A percentile compares a stretch with the other conserved stretches of the same genome.
These are phyloP conservation scores for Xylaria bambusicola DNA, from an alignment of 495 filamentous ascomycete genomes.

Conservation along the genomic window DNA sequence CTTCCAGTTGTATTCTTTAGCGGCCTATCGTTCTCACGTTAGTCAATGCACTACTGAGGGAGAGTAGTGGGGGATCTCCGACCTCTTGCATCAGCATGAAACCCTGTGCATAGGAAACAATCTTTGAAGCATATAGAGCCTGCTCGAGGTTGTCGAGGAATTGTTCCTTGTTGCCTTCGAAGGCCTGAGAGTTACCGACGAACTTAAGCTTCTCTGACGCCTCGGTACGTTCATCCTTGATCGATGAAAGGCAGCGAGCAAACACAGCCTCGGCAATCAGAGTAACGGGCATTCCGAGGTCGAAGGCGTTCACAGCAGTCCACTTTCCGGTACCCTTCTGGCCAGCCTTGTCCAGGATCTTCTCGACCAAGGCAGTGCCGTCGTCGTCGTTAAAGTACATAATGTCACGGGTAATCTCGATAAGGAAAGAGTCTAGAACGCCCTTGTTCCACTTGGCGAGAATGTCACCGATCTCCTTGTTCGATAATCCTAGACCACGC, in stretches of 20 bases:
- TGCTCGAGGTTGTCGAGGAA: conserved; percentile 97
- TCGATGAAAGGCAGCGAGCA: conserved; percentile 85
- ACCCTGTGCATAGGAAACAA: conserved; percentile 98
- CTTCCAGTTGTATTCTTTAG: conserved; percentile 95
- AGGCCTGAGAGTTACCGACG: conserved; percentile 72
- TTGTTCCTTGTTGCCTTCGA: conserved; percentile 85
- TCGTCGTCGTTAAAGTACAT: conserved; percentile 97
- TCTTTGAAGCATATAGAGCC: conserved; percentile 98
- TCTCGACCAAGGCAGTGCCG: conserved; percentile 86
- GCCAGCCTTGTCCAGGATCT: conserved; percentile 97
- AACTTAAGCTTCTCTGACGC: conserved; percentile 74
- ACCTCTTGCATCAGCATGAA: conserved; percentile 99
- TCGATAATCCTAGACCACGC: conserved; percentile 80
- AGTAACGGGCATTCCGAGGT: conserved; percentile 98
- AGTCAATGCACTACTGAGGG: conserved; percentile 17
- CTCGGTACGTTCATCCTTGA: conserved; percentile 90
- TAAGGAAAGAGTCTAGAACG: conserved; percentile 98
- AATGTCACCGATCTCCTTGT: conserved; percentile 94
- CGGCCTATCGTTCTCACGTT: conserved; percentile 58
- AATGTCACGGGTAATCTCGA: conserved; percentile 97
- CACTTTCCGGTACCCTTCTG: conserved; percentile 99
- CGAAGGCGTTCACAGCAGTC: conserved; percentile 98
- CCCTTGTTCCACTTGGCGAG: conserved; percentile 97
- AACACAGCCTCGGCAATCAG: conserved; percentile 97
- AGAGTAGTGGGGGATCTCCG: conserved; percentile 36